These are phyloP conservation scores for Patellaria atrata DNA, from an alignment of 495 filamentous ascomycete species.

Conservation along the genomic window DNA sequence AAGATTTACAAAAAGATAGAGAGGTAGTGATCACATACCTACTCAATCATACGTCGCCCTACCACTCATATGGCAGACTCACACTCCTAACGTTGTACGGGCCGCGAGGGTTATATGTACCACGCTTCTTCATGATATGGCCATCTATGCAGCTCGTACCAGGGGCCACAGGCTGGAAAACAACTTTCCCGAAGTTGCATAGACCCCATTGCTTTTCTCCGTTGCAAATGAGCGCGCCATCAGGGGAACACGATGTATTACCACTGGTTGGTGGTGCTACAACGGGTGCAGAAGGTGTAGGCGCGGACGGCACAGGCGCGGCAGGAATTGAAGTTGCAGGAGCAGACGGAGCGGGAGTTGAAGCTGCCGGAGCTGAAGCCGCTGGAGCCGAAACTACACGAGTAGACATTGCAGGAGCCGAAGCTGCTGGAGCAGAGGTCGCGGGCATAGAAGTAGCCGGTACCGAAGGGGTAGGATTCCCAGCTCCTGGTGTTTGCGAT, in stretches of 20 bases:
- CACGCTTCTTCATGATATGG: slow-evolving; percentile 17
- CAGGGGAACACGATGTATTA: slow-evolving; percentile 8
- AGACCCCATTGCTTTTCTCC: slow-evolving; percentile 21
- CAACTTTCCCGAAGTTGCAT: slow-evolving; percentile 23
- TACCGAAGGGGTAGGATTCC: slow-evolving; percentile 28
- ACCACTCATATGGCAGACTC: too few species aligned
- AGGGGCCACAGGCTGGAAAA: slow-evolving; percentile 22
- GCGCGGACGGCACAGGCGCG: slow-evolving; percentile 14
- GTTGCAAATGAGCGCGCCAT: slow-evolving; percentile 22
- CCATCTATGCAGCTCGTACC: slow-evolving; percentile 24
- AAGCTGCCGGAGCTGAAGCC: slow-evolving; percentile 1
- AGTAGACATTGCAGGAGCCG: slow-evolving; percentile 4
- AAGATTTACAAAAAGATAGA: too few species aligned
- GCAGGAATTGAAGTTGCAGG: slow-evolving; percentile 13
- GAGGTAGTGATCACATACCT: too few species aligned
- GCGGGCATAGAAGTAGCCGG: slow-evolving; percentile 28
- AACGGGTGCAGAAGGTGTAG: slow-evolving; percentile 21
- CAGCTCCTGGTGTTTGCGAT: slow-evolving; percentile 6
- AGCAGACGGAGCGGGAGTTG: slow-evolving; percentile 4
- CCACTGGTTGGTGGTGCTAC: slow-evolving; percentile 22
- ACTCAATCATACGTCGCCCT: too few species aligned
- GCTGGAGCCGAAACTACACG: slow-evolving; percentile 1
- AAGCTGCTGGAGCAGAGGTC: slow-evolving; percentile 8
- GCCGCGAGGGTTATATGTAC: too few species aligned
- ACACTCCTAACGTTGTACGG: too few species aligned